A percentile compares a stretch with the other conserved stretches of the same genome.
Evolutionary conservation across 306 rosid species (phyloP).

Genomic region (Trichosanthes truncata): DNA sequence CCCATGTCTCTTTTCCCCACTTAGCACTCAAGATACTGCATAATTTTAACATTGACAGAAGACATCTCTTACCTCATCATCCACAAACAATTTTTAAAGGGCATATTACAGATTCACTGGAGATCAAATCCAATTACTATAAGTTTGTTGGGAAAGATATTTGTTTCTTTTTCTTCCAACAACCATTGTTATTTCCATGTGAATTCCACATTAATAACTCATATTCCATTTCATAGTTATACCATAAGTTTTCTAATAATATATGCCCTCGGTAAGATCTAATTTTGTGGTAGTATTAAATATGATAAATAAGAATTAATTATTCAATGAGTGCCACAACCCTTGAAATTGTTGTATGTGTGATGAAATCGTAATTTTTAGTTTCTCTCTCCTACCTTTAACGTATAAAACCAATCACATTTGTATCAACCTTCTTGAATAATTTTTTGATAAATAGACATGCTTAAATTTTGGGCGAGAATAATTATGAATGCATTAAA

Average conservation of each 20-base stretch:
- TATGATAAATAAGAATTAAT: too few species aligned
- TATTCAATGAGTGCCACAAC: too few species aligned
- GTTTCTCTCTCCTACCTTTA: too few species aligned
- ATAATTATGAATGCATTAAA: neutral
- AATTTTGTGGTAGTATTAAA: too few species aligned
- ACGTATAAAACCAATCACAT: too few species aligned
- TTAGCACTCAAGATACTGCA: neutral
- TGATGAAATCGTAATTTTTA: too few species aligned
- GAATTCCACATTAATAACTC: neutral
- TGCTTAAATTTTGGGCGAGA: neutral
- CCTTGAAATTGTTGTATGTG: too few species aligned
- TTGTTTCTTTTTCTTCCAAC: neutral
- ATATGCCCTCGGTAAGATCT: too few species aligned
- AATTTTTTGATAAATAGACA: too few species aligned
- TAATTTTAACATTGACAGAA: neutral
- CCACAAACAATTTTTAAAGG: neutral
- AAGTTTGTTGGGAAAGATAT: neutral
- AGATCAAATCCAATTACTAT: neutral
- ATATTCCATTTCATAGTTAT: neutral
- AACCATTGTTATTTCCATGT: neutral
- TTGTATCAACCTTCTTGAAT: too few species aligned
- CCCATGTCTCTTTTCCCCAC: neutral
- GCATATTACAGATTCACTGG: neutral
- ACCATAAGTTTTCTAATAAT: neutral
- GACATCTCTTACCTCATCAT: conserved; percentile 1